Evolutionary conservation across 768 basidiomycete species (phyloP).

Genomic region (Lactarius deliciosus): DNA sequence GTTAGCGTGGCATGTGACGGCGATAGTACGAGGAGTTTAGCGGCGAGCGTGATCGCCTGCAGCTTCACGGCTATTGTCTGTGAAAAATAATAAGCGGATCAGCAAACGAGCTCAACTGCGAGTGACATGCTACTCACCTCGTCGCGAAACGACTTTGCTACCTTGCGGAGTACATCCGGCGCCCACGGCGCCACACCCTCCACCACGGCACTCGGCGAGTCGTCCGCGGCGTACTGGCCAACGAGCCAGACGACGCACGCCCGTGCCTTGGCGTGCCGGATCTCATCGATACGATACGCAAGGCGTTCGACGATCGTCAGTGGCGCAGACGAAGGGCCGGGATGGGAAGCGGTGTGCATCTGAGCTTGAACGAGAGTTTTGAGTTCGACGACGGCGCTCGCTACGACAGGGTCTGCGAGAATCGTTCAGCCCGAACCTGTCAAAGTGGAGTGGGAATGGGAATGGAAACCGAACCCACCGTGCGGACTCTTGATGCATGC

Average conservation of each 20-base stretch:
- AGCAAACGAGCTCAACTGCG: slow-evolving; percentile 5
- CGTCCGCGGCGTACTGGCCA: slow-evolving; percentile 76
- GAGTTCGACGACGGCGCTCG: slow-evolving; percentile 79
- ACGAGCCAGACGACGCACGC: slow-evolving; percentile 93
- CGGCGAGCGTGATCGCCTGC: slow-evolving; percentile 81
- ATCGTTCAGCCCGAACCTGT: neutral
- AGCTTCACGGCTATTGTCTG: slow-evolving; percentile 72
- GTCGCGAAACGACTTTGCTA: slow-evolving; percentile 64
- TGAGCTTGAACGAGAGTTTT: slow-evolving; percentile 80
- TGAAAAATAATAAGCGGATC: neutral
- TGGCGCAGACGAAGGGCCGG: slow-evolving; percentile 37
- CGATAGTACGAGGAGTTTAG: slow-evolving; percentile 75
- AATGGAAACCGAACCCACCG: slow-evolving; percentile 40
- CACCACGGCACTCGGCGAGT: slow-evolving; percentile 38
- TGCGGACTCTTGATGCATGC: slow-evolving; percentile 73
- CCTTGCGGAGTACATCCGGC: slow-evolving; percentile 84
- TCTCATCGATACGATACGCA: slow-evolving; percentile 73
- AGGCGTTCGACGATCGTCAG: slow-evolving; percentile 75
- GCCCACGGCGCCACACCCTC: slow-evolving; percentile 75
- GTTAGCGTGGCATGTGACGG: slow-evolving; percentile 50
- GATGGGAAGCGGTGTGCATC: slow-evolving; percentile 40
- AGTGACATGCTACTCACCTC: slow-evolving; percentile 52
- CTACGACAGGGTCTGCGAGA: slow-evolving; percentile 68
- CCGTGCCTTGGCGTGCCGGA: slow-evolving; percentile 74
- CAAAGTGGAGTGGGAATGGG: slow-evolving; percentile 9